A percentile compares a stretch with the other conserved stretches of the same genome.
Evolutionary conservation across 2,329 filamentous ascomycete species (phyloP).

Genomic region (Aspergillus sp.): DNA sequence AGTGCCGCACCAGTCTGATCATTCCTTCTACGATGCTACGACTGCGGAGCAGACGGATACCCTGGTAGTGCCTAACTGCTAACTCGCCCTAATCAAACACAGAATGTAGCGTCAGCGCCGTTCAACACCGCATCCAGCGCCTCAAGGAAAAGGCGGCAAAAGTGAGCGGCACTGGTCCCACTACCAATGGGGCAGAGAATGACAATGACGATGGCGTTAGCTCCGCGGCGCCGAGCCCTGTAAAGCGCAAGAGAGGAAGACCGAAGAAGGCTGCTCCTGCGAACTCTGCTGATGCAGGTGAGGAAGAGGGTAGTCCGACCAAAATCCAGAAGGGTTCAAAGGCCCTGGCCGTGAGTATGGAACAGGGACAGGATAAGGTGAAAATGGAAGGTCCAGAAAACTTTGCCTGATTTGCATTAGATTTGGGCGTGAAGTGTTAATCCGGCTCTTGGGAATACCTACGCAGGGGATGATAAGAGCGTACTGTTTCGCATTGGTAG

Average conservation of each 20-base stretch:
- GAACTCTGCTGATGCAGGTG: neutral
- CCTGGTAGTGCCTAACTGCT: neutral
- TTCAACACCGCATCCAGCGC: conserved; percentile 25
- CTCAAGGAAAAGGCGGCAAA: conserved; percentile 18
- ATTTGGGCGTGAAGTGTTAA: neutral
- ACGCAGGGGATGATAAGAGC: too few species aligned
- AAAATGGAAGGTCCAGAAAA: neutral
- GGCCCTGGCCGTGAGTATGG: neutral
- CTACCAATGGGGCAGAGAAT: neutral
- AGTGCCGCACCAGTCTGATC: neutral
- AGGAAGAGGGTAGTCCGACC: neutral
- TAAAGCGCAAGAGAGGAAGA: conserved; percentile 9
- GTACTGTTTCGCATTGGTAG: neutral
- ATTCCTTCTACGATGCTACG: too few species aligned
- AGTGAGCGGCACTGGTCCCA: neutral
- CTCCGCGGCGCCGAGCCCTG: neutral
- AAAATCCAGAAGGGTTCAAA: neutral
- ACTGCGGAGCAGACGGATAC: neutral
- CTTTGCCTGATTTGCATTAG: neutral
- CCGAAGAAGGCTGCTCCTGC: neutral
- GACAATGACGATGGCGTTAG: neutral
- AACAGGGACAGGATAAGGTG: too few species aligned
- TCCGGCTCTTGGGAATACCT: neutral
- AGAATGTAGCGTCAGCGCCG: conserved; percentile 25
- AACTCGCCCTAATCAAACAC: neutral